Percentiles rank a stretch among this genome's conserved stretches.
phyloP scores from a whole-genome alignment of 352 stramenopile species.

The Globisporangium nunn region DNA sequence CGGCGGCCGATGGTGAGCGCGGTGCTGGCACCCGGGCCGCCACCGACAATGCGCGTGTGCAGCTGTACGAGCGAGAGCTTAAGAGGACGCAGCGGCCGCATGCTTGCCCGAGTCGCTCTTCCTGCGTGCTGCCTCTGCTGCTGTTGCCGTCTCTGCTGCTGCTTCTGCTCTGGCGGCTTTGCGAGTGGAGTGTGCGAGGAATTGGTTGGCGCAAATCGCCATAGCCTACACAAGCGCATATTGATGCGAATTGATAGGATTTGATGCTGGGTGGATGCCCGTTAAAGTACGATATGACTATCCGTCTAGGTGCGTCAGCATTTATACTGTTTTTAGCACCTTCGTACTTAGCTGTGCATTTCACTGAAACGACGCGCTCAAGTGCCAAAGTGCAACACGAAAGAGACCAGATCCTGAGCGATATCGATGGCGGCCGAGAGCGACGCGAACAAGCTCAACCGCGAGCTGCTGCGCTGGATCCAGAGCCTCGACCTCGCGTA shows the following conservation, averaged over 20 bases:
- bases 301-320: too few relatives aligned
- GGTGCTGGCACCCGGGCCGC: neutral
- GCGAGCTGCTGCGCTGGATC: slow-evolving; percentile 90
- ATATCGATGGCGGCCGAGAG: slow-evolving; percentile 9
- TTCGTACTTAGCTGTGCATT: too few relatives aligned
- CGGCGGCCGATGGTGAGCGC: slow-evolving; percentile 6
- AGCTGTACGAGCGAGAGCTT: slow-evolving; percentile 31
- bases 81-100: slow-evolving; percentile 30
- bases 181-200: neutral
- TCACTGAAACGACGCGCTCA: too few relatives aligned
- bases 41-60: slow-evolving; percentile 7
- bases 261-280: slow-evolving; percentile 4
- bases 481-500: slow-evolving; percentile 91
- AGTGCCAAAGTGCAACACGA: too few relatives aligned
- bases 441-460: slow-evolving; percentile 68
- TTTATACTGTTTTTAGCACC: too few relatives aligned
- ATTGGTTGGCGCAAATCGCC: slow-evolving; percentile 20
- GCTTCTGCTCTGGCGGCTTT: neutral
- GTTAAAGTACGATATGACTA: neutral
- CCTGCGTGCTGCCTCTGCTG: neutral
- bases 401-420: too few relatives aligned
- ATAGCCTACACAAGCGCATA: too few relatives aligned
- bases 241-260: too few relatives aligned
- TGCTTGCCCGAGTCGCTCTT: neutral
- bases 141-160: neutral